Evolutionary conservation across 2,329 filamentous ascomycete species (phyloP).

Genomic region (Xylaria digitata): DNA sequence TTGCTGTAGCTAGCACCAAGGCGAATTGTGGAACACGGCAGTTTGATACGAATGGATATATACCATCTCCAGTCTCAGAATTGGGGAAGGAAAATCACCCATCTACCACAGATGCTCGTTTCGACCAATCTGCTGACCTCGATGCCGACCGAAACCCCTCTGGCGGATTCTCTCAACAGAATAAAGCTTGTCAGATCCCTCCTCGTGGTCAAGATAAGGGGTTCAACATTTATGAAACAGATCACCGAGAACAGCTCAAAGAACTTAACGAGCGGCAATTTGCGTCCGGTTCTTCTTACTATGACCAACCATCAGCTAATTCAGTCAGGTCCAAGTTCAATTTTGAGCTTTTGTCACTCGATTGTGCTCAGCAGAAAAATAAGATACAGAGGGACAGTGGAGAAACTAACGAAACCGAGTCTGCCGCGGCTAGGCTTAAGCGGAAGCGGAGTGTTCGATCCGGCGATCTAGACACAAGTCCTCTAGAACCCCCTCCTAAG

Average conservation of each 20-base stretch:
- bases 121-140: conserved; percentile 15
- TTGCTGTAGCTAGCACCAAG: conserved; percentile 32
- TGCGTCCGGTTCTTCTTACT: conserved; percentile 25
- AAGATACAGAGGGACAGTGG: conserved; percentile 45
- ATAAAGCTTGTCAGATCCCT: neutral
- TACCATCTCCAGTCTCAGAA: conserved; percentile 14
- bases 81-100: conserved; percentile 3
- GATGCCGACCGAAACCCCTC: conserved; percentile 15
- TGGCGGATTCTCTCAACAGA: neutral
- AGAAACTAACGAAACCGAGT: conserved; percentile 44
- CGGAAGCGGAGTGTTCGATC: conserved; percentile 34
- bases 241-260: conserved; percentile 12
- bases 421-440: conserved; percentile 31
- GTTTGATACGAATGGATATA: conserved; percentile 21
- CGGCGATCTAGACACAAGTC: conserved; percentile 9
- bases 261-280: conserved; percentile 26
- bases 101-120: conserved; percentile 3
- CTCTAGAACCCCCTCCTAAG: conserved; percentile 27
- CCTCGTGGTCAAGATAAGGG: neutral
- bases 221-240: conserved; percentile 17
- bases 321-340: conserved; percentile 43
- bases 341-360: conserved; percentile 47
- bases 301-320: conserved; percentile 28
- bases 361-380: conserved; percentile 42
- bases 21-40: conserved; percentile 29